Percentiles rank a stretch among this genome's conserved stretches.
phyloP scores from a whole-genome alignment of 192 early-diverging fungal species.

The Linnemannia zychae region DNA sequence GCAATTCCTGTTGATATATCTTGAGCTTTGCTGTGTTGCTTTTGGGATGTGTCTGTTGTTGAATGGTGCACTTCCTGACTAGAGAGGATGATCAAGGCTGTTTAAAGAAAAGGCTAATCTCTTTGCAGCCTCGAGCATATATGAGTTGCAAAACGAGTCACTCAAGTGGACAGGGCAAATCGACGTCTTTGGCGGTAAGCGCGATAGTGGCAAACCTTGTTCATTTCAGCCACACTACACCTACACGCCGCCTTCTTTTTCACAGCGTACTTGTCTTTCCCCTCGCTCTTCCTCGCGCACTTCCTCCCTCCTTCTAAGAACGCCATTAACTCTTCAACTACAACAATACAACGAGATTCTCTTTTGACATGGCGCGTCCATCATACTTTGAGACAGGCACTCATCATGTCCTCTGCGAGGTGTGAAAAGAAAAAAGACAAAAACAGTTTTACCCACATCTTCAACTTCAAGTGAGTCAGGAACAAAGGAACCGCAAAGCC shows the following conservation, averaged over 20 bases:
- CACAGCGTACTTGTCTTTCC: not conserved
- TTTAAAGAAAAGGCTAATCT: not conserved
- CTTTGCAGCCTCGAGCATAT: not conserved
- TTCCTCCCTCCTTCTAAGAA: not conserved
- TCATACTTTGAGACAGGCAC: conserved; percentile 38
- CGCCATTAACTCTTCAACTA: not conserved
- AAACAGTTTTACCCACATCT: no score
- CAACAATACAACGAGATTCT: not conserved
- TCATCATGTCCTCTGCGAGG: conserved; percentile 44
- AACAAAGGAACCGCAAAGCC: not conserved
- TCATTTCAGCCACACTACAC: not conserved
- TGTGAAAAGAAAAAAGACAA: not conserved
- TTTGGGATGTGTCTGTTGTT: not conserved
- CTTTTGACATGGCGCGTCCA: not conserved
- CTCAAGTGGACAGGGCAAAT: not conserved
- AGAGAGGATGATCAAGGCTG: not conserved
- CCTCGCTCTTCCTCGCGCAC: not conserved
- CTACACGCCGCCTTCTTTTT: not conserved
- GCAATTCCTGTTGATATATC: not conserved
- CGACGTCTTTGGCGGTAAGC: not conserved
- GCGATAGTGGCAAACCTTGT: conserved; percentile 15
- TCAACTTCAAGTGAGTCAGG: not conserved
- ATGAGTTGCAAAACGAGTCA: not conserved
- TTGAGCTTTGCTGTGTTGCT: not conserved
- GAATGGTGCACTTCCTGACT: not conserved